phyloP scores from a whole-genome alignment of 352 stramenopile genomes.

The Pythium myriotylum region DNA sequence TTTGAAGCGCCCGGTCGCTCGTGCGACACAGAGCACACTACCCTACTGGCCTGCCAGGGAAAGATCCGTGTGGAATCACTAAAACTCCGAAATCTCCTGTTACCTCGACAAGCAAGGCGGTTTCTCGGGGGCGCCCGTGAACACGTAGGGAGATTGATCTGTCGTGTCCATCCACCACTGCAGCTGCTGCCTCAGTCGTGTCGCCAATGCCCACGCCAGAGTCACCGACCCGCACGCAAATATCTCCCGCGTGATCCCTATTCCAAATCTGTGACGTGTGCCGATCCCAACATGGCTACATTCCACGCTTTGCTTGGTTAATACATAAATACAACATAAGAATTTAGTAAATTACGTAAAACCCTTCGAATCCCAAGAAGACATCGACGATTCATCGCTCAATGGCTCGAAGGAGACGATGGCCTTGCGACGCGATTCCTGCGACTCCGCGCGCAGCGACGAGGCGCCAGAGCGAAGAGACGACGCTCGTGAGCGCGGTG shows the following conservation, averaged over 20 bases:
- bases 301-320: neutral
- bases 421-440: neutral
- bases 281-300: neutral
- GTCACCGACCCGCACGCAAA: neutral
- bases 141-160: slow-evolving; percentile 50
- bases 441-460: neutral
- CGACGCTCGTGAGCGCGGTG: slow-evolving; percentile 1
- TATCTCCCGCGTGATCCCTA: neutral
- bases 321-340: no score
- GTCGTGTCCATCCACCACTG: slow-evolving; percentile 74
- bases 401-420: neutral
- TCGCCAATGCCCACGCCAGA: slow-evolving; percentile 47
- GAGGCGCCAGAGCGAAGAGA: no score
- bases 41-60: no score
- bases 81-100: slow-evolving; percentile 73
- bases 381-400: no score
- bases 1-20: no score
- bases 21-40: no score
- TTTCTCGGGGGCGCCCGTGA: slow-evolving; percentile 64
- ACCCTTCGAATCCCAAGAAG: no score
- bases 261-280: slow-evolving; percentile 4
- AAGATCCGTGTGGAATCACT: no score
- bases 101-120: slow-evolving; percentile 64
- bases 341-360: neutral
- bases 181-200: slow-evolving; percentile 66